These are phyloP conservation scores for Coniophora puteana DNA, from an alignment of 1,284 basidiomycete species.

Conservation along the genomic window DNA sequence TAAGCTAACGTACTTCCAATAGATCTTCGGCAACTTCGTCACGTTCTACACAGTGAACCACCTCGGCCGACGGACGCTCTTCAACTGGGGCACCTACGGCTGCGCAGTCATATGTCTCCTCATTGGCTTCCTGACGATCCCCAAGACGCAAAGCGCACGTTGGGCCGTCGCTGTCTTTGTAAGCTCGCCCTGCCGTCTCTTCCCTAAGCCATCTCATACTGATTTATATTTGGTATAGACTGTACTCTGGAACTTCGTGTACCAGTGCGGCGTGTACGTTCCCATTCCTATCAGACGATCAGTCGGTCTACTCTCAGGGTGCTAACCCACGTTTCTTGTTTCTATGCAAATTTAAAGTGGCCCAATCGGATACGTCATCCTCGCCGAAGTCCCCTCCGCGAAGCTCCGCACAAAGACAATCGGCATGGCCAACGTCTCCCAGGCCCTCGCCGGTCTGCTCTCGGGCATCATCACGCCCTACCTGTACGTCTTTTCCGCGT, in stretches of 20 bases:
- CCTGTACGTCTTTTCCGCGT: conserved; percentile 23
- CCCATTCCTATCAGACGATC: too few relatives aligned
- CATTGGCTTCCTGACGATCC: conserved; percentile 26
- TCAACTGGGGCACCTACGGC: conserved; percentile 25
- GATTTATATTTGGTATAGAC: conserved; percentile 17
- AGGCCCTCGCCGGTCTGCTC: conserved; percentile 20
- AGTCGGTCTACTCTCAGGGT: too few relatives aligned
- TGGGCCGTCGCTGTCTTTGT: conserved; percentile 23
- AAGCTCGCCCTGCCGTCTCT: too few relatives aligned
- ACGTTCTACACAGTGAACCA: conserved; percentile 24
- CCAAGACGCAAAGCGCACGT: conserved; percentile 13
- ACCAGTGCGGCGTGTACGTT: conserved; percentile 21
- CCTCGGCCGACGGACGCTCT: conserved; percentile 22
- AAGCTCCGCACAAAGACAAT: conserved; percentile 28
- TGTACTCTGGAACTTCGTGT: conserved; percentile 26
- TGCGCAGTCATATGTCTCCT: conserved; percentile 21
- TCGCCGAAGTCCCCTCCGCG: conserved; percentile 25
- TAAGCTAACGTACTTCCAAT: too few relatives aligned
- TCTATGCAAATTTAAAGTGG: too few relatives aligned
- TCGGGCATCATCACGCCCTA: conserved; percentile 22
- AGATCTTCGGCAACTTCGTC: conserved; percentile 24
- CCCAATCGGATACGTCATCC: conserved; percentile 24
- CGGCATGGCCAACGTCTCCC: conserved; percentile 20
- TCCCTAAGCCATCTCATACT: too few relatives aligned
- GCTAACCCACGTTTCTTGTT: not conserved